Evolutionary conservation across 192 early-diverging fungal genomes (phyloP).

Genomic region (Thoreauomyces humboldtii): DNA sequence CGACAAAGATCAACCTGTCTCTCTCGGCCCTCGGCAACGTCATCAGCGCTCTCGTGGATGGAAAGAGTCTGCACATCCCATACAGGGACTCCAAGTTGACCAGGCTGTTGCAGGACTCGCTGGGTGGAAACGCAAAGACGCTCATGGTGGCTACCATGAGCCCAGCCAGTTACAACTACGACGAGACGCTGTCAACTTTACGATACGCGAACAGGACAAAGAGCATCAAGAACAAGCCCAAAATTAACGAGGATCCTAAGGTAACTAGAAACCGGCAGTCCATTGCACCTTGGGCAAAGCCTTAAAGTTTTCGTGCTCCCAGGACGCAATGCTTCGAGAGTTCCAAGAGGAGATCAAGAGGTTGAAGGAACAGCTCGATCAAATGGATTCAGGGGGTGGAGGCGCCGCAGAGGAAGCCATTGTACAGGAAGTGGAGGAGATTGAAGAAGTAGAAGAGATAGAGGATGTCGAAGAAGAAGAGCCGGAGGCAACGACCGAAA

Average conservation of each 20-base stretch:
- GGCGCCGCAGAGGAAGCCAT: slow-evolving; percentile 34
- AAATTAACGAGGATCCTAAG: slow-evolving; percentile 67
- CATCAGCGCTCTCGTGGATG: slow-evolving; percentile 63
- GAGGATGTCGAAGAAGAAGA: slow-evolving; percentile 14
- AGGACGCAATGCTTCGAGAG: slow-evolving; percentile 62
- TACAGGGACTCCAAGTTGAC: slow-evolving; percentile 67
- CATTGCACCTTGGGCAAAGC: too few species aligned
- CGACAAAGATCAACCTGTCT: slow-evolving; percentile 63
- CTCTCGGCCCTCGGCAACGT: slow-evolving; percentile 64
- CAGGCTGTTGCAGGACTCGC: slow-evolving; percentile 59
- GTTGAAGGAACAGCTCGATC: slow-evolving; percentile 48
- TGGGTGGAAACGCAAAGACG: slow-evolving; percentile 66
- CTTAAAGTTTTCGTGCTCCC: neutral
- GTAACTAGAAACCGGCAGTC: too few species aligned
- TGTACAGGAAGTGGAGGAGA: slow-evolving; percentile 49
- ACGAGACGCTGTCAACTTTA: slow-evolving; percentile 59
- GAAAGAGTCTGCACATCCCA: slow-evolving; percentile 58
- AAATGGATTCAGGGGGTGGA: slow-evolving; percentile 29
- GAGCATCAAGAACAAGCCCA: slow-evolving; percentile 66
- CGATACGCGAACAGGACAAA: slow-evolving; percentile 66
- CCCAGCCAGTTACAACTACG: slow-evolving; percentile 61
- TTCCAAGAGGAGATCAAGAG: slow-evolving; percentile 62
- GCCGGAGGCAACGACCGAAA: slow-evolving; percentile 19
- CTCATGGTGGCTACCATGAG: slow-evolving; percentile 64
- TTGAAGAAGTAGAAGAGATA: slow-evolving; percentile 44